phyloP scores from a whole-genome alignment of 345 rosid species.

The Citrus medica region DNA sequence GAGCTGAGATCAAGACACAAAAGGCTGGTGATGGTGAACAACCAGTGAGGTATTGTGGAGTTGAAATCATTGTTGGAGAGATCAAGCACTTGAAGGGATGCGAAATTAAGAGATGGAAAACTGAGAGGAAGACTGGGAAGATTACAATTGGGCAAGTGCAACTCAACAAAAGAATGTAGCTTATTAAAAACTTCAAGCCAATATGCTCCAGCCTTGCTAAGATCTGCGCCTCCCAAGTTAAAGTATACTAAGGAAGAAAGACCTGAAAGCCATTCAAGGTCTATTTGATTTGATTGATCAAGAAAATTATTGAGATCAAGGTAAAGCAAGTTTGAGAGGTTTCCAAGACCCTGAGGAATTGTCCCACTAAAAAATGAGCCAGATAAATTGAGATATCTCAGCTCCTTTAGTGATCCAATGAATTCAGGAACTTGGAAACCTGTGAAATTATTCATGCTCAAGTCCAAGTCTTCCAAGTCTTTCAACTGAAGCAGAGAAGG shows the following conservation, averaged over 20 bases:
- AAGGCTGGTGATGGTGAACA: slow-evolving; percentile 8
- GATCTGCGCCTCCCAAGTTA: background rate
- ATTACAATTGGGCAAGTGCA: background rate
- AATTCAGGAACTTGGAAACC: slow-evolving; percentile 16
- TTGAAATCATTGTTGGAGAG: slow-evolving; percentile 29
- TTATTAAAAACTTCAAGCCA: too few species aligned
- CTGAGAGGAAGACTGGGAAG: slow-evolving; percentile 13
- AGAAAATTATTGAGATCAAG: background rate
- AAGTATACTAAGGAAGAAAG: background rate
- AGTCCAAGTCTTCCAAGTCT: slow-evolving; percentile 14
- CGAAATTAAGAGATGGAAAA: slow-evolving; percentile 11
- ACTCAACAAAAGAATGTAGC: too few species aligned
- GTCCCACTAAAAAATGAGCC: slow-evolving; percentile 9
- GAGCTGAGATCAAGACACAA: background rate
- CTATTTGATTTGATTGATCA: background rate
- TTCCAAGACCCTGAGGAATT: slow-evolving; percentile 13
- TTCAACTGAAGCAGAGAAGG: slow-evolving; percentile 19
- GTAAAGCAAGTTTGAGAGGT: background rate
- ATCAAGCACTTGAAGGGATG: slow-evolving; percentile 23
- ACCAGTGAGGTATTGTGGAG: slow-evolving; percentile 20
- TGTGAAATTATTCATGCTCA: slow-evolving; percentile 22
- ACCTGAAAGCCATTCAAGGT: background rate
- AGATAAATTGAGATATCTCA: slow-evolving; percentile 29
- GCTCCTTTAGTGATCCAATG: slow-evolving; percentile 9
- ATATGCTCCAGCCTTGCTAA: too few species aligned